Evolutionary conservation across 441 rosid species (phyloP), one percentile per base, ranked within the genome.

Genomic region (Breynia disticha): DNA sequence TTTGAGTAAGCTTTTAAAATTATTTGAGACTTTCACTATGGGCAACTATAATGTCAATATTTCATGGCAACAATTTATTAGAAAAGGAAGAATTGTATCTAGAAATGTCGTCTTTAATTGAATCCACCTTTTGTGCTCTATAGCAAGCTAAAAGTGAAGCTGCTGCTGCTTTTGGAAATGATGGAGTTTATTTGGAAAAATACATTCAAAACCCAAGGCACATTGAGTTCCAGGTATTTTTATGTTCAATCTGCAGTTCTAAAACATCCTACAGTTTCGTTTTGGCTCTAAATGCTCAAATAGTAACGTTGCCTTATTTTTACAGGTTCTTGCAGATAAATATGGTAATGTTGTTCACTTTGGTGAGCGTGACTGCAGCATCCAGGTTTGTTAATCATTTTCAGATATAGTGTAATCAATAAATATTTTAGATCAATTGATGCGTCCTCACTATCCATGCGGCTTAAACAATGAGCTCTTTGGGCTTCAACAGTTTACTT

Each of bases 121-220:
- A 67, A 46, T 51, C 72, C 35, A 28, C 17, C 46, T 60, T 16
- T 46, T 65, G 59, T 60, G 37, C 59, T 69, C 51, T 63, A 46
- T 76, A 90, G 98, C 95, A 85, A 87, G 98, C 98, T 53, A 90
- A 90, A 74, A 85, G 96, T 59, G 98, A 90, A 75, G 98, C 98
- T 55, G 98, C 86, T n/a, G 98, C 98, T 47, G 98, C 98, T 64
- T 90, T 90, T 60, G 98, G 98, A 67, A 90, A 90, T 67, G 98
- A 90, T 66, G 98, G 98, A 69, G 83, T 75, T 74, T 90, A 90
- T 78, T 64, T 90, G 74, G 98, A 90, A 73, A 90, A 87, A 73
- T 90, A 73, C 56, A 73, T 90, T 52, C 93, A 80, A 66, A 90
- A 90, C 71, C 96, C 98, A 53, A 75, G 96, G 64, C 98, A 90